A percentile compares a stretch with the other conserved stretches of the same genome.
Conservation (phyloP, 495 filamentous ascomycete species). For the Monascus purpureus region DNA sequence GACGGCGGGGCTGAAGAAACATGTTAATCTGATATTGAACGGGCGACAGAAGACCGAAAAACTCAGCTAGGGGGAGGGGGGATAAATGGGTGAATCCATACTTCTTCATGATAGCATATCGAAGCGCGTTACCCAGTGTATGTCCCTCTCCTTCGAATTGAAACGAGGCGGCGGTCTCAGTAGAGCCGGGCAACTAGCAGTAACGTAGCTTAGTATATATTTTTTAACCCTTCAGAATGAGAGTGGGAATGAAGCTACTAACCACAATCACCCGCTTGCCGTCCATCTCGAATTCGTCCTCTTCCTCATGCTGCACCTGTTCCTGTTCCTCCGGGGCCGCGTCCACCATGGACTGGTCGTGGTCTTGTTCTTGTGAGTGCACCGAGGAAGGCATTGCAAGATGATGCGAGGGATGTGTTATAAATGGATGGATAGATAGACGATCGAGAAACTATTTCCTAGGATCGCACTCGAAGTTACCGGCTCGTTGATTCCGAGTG, state of each 20-base stretch:
- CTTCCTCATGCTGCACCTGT: slow-evolving; percentile 21
- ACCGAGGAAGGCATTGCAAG: slow-evolving; percentile 28
- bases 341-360: slow-evolving; percentile 43
- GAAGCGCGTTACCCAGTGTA: slow-evolving; percentile 84
- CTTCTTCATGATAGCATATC: slow-evolving; percentile 99
- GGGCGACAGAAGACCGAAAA: too few relatives aligned
- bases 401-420: neutral
- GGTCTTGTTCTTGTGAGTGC: slow-evolving; percentile 28
- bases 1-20: slow-evolving; percentile 59
- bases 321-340: slow-evolving; percentile 25
- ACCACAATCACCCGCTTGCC: slow-evolving; percentile 20
- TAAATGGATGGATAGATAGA: too few relatives aligned
- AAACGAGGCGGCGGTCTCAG: slow-evolving; percentile 63
- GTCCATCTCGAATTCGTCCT: slow-evolving; percentile 30
- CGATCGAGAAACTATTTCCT: too few relatives aligned
- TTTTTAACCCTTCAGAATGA: neutral
- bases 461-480: too few relatives aligned
- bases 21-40: too few relatives aligned
- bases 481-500: too few relatives aligned
- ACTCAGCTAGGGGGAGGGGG: too few relatives aligned
- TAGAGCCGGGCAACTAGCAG: slow-evolving; percentile 52
- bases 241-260: neutral
- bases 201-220: neutral
- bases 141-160: slow-evolving; percentile 88
- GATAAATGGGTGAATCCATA: too few relatives aligned